A percentile compares a stretch with the other conserved stretches of the same genome.
Evolutionary conservation across 495 filamentous ascomycete species (phyloP).

Genomic region (Haplographium delicatum): DNA sequence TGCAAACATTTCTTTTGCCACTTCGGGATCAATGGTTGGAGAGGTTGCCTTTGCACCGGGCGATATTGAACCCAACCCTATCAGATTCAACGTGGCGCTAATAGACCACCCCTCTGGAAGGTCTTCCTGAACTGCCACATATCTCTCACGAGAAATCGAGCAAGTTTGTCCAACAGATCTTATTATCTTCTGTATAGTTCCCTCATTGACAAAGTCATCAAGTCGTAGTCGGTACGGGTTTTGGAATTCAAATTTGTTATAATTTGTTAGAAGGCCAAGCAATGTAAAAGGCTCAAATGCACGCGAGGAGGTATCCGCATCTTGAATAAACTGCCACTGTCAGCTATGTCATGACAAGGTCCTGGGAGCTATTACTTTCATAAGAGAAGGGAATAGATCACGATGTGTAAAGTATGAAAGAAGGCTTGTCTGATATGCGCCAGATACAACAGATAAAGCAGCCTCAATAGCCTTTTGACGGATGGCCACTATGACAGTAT

Average conservation of each 20-base stretch:
- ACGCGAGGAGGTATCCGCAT: constrained; percentile 57
- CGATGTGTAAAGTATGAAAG: constrained; percentile 93
- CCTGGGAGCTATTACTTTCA: constrained; percentile 62
- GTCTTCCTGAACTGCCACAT: constrained; percentile 89
- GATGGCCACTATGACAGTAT: constrained; percentile 52
- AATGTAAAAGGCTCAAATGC: constrained; percentile 74
- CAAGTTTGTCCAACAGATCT: constrained; percentile 68
- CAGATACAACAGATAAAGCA: constrained; percentile 79
- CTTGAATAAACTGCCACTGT: constrained; percentile 70
- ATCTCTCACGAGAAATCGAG: constrained; percentile 58
- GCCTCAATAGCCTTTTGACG: constrained; percentile 76
- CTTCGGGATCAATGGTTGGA: constrained; percentile 56
- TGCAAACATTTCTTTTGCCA: constrained; percentile 72
- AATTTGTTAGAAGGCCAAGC: constrained; percentile 88
- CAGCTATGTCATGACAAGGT: background rate
- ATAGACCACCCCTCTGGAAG: constrained; percentile 87
- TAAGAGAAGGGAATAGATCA: constrained; percentile 88
- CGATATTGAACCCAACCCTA: constrained; percentile 75
- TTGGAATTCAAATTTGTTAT: constrained; percentile 99
- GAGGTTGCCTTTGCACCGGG: constrained; percentile 59
- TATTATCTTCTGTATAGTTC: constrained; percentile 76
- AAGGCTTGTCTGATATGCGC: constrained; percentile 88
- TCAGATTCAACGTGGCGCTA: constrained; percentile 70
- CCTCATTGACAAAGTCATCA: constrained; percentile 97
- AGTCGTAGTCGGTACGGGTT: constrained; percentile 93